Base-by-base conservation (phyloP, 73 alveolate genomes). In the Paramecium biaurelia region DNA sequence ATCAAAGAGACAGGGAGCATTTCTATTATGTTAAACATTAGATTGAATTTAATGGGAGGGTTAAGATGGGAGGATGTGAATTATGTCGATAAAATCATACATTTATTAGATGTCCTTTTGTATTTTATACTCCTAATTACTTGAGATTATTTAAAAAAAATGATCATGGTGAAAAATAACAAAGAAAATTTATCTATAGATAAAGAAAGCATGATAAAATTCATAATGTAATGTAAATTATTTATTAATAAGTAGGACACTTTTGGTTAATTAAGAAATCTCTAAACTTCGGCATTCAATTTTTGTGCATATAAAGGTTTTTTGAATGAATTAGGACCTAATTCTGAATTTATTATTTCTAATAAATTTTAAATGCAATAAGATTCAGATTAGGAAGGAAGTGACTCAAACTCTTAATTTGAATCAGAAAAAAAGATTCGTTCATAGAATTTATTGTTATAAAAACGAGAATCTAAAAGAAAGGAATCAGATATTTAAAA, bases 61-160 rank as follows among this genome's bases (percentile, higher is more conserved):
- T 79, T 41, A 79, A 47, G 43, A 5, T 79, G 6, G 45, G 47
- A 24, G 90, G 90, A 5, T 79, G 90, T 43, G 90, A 79, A 45
- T 79, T 79, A 23, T 79, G 90, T 20, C 30, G 26, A 20, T 24
- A 79, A 34, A 79, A 79, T 79, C 90, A 79, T 43, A 63, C 47
- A 43, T 79, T 79, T 45, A 79, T 38, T 11, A 5, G 37, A 43
- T 79, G 90, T 79, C 90, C 90, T 9, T 79, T 79, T 79, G 90
- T 79, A 41, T 79, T 79, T 42, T 79, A 79, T 47, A 43, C 74
- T 24, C 90, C 90, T 23, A 79, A 79, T 45, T 43, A 11, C 15
- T 9, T 41, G 10, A 43, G 56, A 47, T 15, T 79, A 20, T 45
- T 41, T 41, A 38, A 63, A 20, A 79, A 38, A 20, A 24, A 21